phyloP scores from a whole-genome alignment of 2,329 filamentous ascomycete species.

The Coniella lustricola region DNA sequence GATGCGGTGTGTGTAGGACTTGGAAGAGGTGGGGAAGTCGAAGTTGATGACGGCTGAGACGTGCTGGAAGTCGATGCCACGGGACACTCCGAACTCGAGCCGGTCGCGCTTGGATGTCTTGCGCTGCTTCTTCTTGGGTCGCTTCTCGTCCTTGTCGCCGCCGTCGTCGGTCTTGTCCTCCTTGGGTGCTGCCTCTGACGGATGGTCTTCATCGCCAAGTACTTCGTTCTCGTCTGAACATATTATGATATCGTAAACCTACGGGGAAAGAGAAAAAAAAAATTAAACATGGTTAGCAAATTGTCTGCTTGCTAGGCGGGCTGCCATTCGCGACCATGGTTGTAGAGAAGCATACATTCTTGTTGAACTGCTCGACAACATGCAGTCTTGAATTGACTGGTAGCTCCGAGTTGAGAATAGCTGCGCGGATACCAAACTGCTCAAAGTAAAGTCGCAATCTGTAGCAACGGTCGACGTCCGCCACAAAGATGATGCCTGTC shows the following conservation, averaged over 20 bases:
- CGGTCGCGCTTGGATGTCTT: constrained; percentile 62
- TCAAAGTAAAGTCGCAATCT: constrained; percentile 91
- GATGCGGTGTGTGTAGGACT: constrained; percentile 95
- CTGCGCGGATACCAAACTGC: constrained; percentile 91
- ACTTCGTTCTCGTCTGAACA: constrained; percentile 89
- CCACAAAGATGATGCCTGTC: constrained; percentile 51
- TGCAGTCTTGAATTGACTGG: constrained; percentile 90
- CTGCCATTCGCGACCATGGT: too few relatives aligned
- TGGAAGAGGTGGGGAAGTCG: constrained; percentile 79
- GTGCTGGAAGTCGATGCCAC: constrained; percentile 95
- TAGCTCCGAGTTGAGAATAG: constrained; percentile 88
- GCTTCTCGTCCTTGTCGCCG: constrained; percentile 19
- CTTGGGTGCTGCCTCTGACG: constrained; percentile 24
- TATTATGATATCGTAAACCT: constrained; percentile 86
- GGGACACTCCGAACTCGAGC: constrained; percentile 81
- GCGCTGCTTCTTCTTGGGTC: constrained; percentile 56
- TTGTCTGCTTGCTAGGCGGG: too few relatives aligned
- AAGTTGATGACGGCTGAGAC: constrained; percentile 95
- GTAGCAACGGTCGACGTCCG: constrained; percentile 82
- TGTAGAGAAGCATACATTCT: constrained; percentile 49
- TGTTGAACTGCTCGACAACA: constrained; percentile 96
- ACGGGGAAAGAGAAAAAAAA: too few relatives aligned
- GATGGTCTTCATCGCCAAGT: constrained; percentile 55
- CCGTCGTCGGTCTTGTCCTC: constrained; percentile 7
- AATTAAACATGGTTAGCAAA: constrained; percentile 3